Percentiles rank a stretch among this genome's conserved stretches.
These are phyloP conservation scores for Eucalyptus cloeziana DNA, from an alignment of 345 rosid species.

Conservation along the genomic window DNA sequence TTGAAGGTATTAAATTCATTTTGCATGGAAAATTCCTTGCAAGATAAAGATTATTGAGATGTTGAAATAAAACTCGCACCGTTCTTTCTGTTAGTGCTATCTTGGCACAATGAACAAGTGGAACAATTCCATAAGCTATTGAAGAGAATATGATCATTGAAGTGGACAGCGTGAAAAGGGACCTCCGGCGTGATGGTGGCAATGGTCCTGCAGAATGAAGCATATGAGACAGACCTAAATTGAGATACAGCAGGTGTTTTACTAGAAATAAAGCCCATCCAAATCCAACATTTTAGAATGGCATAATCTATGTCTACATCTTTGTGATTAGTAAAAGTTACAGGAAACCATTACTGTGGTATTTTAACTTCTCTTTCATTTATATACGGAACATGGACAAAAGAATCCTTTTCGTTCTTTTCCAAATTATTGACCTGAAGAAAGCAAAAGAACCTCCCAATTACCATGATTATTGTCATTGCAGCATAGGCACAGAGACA, in stretches of 20 bases:
- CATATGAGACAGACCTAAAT: neutral
- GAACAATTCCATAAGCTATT: conserved; percentile 45
- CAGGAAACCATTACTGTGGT: neutral
- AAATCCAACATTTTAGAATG: neutral
- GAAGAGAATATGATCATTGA: conserved; percentile 89
- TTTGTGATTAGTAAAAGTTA: neutral
- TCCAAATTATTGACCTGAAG: neutral
- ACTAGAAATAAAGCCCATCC: neutral
- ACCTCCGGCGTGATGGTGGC: conserved; percentile 73
- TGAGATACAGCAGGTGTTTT: neutral
- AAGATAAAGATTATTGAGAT: neutral
- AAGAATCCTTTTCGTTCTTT: neutral
- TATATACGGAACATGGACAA: neutral
- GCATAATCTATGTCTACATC: neutral
- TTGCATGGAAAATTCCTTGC: neutral
- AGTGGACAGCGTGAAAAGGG: conserved; percentile 73
- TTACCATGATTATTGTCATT: neutral
- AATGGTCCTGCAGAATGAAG: conserved; percentile 49
- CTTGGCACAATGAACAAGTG: conserved; percentile 47
- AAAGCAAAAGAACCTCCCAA: neutral
- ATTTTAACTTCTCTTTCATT: neutral
- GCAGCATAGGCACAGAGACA: neutral
- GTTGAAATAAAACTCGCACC: conserved; percentile 19
- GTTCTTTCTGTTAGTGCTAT: conserved; percentile 38
- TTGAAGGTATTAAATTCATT: neutral